Base-by-base conservation (phyloP, 345 rosid species). In the Camelina sativa region DNA sequence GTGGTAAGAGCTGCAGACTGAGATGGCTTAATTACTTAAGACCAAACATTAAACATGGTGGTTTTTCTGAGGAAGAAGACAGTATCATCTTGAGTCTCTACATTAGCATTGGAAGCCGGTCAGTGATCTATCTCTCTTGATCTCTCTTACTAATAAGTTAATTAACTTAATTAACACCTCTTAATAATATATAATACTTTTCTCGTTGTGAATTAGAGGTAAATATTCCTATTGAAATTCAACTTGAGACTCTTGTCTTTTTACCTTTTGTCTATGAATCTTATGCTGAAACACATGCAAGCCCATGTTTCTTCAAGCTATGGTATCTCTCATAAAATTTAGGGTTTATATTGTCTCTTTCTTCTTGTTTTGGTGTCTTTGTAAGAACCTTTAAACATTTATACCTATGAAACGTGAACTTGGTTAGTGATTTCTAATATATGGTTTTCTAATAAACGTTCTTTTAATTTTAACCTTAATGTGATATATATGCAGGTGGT, bases 91-190 rank as follows among this genome's bases (percentile, higher is more conserved):
- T 96, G 86, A 91, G 86, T 86, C 98, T 94, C 81, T 94, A 91
- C 82, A 87, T 91, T 12, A 94, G 98, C 81, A 94, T 94, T 80
- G 98, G 98, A 75, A 94, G 98, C 95, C 84, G 98, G 98, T 87
- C 3, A 13, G 75, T 56, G 20, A 40, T 60, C 16, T 17, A 35
- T 66, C 20, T 62, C 65, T 69, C 54, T 50, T 72, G 19, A 55
- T 71, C 9, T 23, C 2, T 48, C 2, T 9, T 63, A 47, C 8
- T 25, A 54, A 22, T 32, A 56, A 55, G 11, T 55, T 35, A 60
- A 69, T 50, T 25, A 37, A 58, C 23, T 38, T 38, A 73, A 58
- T 34, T 11, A 61, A 25, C 23, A 41, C 30, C 19, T 61, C 32
- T 41, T 75, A 15, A 41, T 55, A 56, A 46, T 46, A 16, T 16